Evolutionary conservation across 495 filamentous ascomycete genomes (phyloP).

Genomic region (Acidiella bohemica): DNA sequence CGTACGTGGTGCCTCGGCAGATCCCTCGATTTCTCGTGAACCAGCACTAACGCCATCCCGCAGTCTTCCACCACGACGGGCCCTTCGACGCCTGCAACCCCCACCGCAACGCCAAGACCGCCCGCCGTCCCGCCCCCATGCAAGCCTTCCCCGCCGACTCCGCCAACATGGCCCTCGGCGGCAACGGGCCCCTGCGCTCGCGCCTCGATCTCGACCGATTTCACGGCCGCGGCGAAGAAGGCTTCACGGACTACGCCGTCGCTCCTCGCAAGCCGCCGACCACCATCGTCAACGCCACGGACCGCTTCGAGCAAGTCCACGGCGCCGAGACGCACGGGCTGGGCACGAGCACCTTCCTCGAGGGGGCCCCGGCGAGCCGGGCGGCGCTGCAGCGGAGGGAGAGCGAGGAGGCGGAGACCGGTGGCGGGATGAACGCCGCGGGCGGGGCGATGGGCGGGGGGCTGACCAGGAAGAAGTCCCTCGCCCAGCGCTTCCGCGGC

Average conservation of each 20-base stretch:
- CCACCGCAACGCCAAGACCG: slow-evolving; percentile 76
- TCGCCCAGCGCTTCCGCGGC: slow-evolving; percentile 51
- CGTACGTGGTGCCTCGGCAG: slow-evolving; percentile 64
- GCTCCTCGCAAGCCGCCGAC: slow-evolving; percentile 22
- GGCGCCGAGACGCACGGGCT: slow-evolving; percentile 74
- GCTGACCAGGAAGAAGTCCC: slow-evolving; percentile 77
- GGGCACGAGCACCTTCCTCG: slow-evolving; percentile 89
- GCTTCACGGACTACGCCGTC: slow-evolving; percentile 57
- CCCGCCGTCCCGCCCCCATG: slow-evolving; percentile 80
- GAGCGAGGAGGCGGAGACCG: slow-evolving; percentile 41
- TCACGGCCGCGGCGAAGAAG: slow-evolving; percentile 70
- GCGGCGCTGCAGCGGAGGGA: slow-evolving; percentile 68
- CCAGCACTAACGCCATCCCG: background rate
- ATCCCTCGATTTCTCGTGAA: background rate
- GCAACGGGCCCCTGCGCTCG: slow-evolving; percentile 69
- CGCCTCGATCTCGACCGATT: slow-evolving; percentile 73
- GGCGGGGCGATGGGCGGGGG: slow-evolving; percentile 39
- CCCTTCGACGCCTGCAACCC: slow-evolving; percentile 97
- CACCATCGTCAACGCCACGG: slow-evolving; percentile 43
- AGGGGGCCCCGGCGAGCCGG: slow-evolving; percentile 80
- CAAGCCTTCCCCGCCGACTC: slow-evolving; percentile 89
- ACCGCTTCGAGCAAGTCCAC: slow-evolving; percentile 55
- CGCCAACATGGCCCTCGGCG: slow-evolving; percentile 81
- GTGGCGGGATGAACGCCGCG: background rate
- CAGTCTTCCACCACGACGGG: slow-evolving; percentile 97